Base-by-base conservation (phyloP, 2,329 filamentous ascomycete genomes). In the Mycosphaerella sp. region DNA sequence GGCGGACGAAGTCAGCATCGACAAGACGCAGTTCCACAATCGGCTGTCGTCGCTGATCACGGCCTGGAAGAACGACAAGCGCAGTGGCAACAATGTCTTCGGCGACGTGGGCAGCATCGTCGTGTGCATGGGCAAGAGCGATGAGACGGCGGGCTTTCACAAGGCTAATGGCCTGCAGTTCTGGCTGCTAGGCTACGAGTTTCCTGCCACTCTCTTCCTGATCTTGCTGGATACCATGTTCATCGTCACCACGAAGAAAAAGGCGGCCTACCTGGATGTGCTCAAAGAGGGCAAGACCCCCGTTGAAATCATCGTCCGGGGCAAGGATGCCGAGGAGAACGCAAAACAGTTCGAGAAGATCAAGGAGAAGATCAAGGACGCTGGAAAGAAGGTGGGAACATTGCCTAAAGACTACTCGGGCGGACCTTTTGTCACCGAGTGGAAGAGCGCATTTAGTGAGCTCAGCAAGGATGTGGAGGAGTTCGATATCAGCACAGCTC, bases 121-220 rank as follows among this genome's bases (percentile, higher is more conserved):
- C 65, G 81, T 96, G 56, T 80, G 95, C 70, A 93, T 96, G 81
- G 93, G 93, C 73, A 98, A 96, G 78, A 90, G 90, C 60, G 89
- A 93, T 67, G 91, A 96, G 67, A 80, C 82, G 41, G 86, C 85
- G 59, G 85, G 86, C 66, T 95, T 95, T 66, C 84, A 92, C 74
- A 98, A 98, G 79, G 95, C 91, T 68, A 95, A 95, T 72, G 90
- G 93, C 21, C 86, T 96, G 73, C 93, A 97, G 77, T 95, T 97
- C 74, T 98, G 95, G 95, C 80, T 98, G 52, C 82, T 98, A 59
- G 93, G 93, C 66, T 98, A 98, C 78, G 93, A 98, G 72, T 98
- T 98, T 68, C 93, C 93, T 34, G 91, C 92, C 39, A 98, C 93
- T 0, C 78, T 98, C 60, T 89, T 98, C 78, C 80, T 98, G 49